Base-by-base conservation (phyloP, 768 basidiomycete species). In the Amanita thiersii region DNA sequence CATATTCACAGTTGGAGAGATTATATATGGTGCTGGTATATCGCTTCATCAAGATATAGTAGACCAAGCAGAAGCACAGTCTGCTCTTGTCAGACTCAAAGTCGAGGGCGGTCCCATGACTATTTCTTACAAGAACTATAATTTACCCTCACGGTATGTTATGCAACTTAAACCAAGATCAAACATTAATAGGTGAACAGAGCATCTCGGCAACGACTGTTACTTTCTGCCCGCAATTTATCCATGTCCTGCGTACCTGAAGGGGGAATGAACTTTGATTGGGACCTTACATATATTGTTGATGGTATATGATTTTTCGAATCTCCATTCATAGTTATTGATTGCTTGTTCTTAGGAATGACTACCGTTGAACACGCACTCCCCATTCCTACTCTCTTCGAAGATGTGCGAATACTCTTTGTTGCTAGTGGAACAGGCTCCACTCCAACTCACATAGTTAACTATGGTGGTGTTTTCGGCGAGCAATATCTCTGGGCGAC, bases 41-140 rank as follows among this genome's bases (percentile, higher is more conserved):
- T 47, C 64, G 3, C 52, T 69, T 10, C 79, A 85, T 54, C 77
- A 82, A 50, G 78, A 81, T 47, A 75, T 84, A 45, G 73, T 69
- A 12, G 75, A 72, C 39, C 62, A 72, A 47, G 68, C 61, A 3
- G 82, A 86, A 54, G 84, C 84, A 2, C 58, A 64, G 45, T 77
- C 81, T 40, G 81, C 81, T 2, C 66, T 86, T 28, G 59, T 70
- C 6, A 72, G 84, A 44, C 76, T 86, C 52, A 83, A 81, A 48
- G 79, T 65, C 3, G 83, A 86, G 54, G 83, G 81, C 23, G 84
- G 84, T 3, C 70, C 75, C 9, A 71, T 75, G 1, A 75, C 72
- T 47, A 80, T 79, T 50, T 85, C 82, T 5, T 86, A 86, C 56
- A 86, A 86, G 61, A 86, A 85, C 48, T 86, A 86, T 49, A 80